Conservation (phyloP, 208 protist genomes). For the Plasmodiophora brassicae region DNA sequence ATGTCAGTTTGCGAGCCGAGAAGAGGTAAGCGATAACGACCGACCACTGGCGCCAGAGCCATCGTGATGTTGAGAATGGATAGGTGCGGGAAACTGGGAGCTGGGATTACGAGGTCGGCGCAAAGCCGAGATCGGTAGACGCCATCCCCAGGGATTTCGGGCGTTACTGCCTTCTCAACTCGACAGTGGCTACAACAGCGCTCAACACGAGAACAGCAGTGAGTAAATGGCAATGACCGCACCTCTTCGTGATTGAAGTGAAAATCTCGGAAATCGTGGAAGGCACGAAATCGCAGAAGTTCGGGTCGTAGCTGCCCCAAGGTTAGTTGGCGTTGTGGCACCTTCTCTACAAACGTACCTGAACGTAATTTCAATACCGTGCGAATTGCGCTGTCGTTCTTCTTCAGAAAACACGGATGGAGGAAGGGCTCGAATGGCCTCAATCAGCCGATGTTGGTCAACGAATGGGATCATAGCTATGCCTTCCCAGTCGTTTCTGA, state of each 20-base stretch:
- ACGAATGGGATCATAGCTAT: conserved; percentile 81
- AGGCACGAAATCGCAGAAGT: neutral
- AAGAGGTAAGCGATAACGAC: neutral
- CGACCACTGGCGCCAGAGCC: neutral
- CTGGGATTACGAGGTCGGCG: neutral
- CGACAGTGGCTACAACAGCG: neutral
- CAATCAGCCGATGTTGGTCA: conserved; percentile 59
- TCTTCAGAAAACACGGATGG: neutral
- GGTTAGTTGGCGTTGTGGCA: neutral
- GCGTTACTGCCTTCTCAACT: neutral
- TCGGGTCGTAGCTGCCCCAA: neutral
- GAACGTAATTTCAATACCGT: neutral
- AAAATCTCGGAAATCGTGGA: neutral
- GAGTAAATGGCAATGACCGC: neutral
- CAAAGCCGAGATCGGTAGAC: neutral
- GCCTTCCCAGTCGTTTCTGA: conserved; percentile 57
- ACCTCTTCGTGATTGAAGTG: neutral
- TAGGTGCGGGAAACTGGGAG: neutral
- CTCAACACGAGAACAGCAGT: neutral
- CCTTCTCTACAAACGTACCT: neutral
- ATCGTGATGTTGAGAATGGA: neutral
- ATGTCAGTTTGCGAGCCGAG: neutral
- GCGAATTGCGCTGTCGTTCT: neutral
- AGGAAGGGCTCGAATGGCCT: neutral
- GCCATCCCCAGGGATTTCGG: neutral